Evolutionary conservation across 768 basidiomycete genomes (phyloP).

Genomic region (Jaapia argillacea): DNA sequence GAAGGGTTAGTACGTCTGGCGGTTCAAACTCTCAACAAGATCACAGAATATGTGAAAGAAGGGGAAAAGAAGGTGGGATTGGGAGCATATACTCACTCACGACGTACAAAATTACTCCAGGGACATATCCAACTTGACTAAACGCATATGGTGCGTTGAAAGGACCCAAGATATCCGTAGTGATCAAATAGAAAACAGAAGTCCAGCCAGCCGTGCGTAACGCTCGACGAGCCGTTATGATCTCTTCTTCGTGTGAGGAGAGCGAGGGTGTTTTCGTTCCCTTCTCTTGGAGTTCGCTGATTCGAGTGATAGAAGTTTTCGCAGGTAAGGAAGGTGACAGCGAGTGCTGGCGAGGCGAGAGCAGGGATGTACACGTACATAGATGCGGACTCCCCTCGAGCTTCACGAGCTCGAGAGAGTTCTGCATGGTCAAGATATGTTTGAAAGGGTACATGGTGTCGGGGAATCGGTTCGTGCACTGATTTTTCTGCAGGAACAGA

Average conservation of each 20-base stretch:
- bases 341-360: too few species aligned
- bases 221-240: slow-evolving; percentile 6
- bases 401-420: not conserved
- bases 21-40: too few species aligned
- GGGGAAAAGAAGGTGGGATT: too few species aligned
- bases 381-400: not conserved
- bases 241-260: slow-evolving; percentile 3
- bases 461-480: too few species aligned
- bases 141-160: slow-evolving; percentile 52
- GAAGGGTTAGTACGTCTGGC: not conserved
- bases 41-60: too few species aligned
- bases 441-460: not conserved
- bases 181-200: slow-evolving; percentile 14
- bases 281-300: too few species aligned
- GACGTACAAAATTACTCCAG: slow-evolving; percentile 37
- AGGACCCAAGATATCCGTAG: slow-evolving; percentile 47
- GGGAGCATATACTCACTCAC: slow-evolving; percentile 29
- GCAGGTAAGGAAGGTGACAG: too few species aligned
- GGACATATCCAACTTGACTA: slow-evolving; percentile 50
- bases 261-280: too few species aligned
- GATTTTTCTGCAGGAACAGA: too few species aligned
- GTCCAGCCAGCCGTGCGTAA: slow-evolving; percentile 10
- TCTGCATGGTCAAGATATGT: not conserved
- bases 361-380: too few species aligned
- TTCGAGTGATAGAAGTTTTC: too few species aligned